A percentile compares a stretch with the other conserved stretches of the same genome.
phyloP scores from a whole-genome alignment of 2,329 filamentous ascomycete species.

The Xylariaceae sp. region DNA sequence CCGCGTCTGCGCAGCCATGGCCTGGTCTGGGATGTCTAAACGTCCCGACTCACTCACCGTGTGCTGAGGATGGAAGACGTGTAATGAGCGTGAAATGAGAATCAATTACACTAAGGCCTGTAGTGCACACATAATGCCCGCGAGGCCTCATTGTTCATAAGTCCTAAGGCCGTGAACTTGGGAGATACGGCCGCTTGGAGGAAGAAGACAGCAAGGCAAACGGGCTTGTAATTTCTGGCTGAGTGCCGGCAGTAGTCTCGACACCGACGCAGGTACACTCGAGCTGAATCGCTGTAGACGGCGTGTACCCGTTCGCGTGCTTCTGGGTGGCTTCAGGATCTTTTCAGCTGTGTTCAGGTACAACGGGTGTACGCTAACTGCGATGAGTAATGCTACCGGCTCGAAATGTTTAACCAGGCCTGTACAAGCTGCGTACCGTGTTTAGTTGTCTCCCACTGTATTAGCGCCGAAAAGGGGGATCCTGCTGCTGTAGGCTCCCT shows the following conservation, averaged over 20 bases:
- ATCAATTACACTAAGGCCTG: not conserved
- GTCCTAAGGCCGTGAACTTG: conserved; percentile 12
- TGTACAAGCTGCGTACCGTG: not conserved
- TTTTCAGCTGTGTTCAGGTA: no score
- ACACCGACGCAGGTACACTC: no score
- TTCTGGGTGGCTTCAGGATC: no score
- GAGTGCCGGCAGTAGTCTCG: no score
- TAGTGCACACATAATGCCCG: not conserved
- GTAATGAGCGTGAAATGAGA: not conserved
- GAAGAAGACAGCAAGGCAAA: no score
- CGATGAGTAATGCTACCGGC: no score
- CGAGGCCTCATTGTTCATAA: not conserved
- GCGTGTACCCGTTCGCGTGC: no score
- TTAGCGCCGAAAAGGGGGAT: not conserved
- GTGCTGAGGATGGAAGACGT: not conserved
- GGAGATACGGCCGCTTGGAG: not conserved
- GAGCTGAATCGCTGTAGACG: no score
- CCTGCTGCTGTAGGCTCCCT: not conserved
- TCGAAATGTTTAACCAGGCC: no score
- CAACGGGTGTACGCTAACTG: no score
- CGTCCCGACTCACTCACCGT: not conserved
- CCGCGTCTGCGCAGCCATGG: conserved; percentile 12
- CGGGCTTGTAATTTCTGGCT: no score
- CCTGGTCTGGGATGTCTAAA: conserved; percentile 8
- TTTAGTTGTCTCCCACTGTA: not conserved